These are phyloP conservation scores for Glarea lozoyensis DNA, from an alignment of 495 filamentous ascomycete genomes.

Conservation along the genomic window DNA sequence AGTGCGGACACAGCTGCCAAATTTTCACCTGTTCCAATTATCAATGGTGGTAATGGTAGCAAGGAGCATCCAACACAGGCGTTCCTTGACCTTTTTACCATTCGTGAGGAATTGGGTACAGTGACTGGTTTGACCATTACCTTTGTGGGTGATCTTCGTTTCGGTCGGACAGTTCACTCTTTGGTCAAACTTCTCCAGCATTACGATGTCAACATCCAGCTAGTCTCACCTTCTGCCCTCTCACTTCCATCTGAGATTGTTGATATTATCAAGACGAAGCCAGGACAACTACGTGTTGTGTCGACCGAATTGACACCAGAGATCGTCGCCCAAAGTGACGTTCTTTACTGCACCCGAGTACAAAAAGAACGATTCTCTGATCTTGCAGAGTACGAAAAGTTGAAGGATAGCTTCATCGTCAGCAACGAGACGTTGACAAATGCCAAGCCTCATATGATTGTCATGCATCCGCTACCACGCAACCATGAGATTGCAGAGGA, in stretches of 20 bases:
- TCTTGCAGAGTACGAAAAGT: conserved; percentile 66
- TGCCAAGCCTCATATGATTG: conserved; percentile 83
- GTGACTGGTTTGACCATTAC: conserved; percentile 92
- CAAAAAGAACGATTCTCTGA: conserved; percentile 91
- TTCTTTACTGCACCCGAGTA: conserved; percentile 92
- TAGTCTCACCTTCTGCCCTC: conserved; percentile 76
- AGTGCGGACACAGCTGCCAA: conserved; percentile 74
- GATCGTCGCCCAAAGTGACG: conserved; percentile 73
- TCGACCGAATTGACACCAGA: conserved; percentile 72
- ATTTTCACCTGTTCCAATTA: conserved; percentile 80
- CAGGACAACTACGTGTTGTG: conserved; percentile 70
- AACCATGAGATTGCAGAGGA: conserved; percentile 91
- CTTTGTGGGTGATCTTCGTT: conserved; percentile 85
- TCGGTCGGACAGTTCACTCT: conserved; percentile 91
- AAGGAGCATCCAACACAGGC: conserved; percentile 96
- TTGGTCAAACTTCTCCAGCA: conserved; percentile 86
- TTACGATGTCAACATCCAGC: conserved; percentile 89
- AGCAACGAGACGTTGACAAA: conserved; percentile 85
- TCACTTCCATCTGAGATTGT: conserved; percentile 66
- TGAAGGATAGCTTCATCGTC: conserved; percentile 81
- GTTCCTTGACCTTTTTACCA: conserved; percentile 97
- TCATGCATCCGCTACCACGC: conserved; percentile 91
- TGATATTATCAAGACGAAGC: conserved; percentile 55
- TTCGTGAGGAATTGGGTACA: conserved; percentile 91
- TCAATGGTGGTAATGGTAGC: conserved; percentile 94